Conservation (phyloP, 257 asterid species). For the Solanum ossicruentum region DNA sequence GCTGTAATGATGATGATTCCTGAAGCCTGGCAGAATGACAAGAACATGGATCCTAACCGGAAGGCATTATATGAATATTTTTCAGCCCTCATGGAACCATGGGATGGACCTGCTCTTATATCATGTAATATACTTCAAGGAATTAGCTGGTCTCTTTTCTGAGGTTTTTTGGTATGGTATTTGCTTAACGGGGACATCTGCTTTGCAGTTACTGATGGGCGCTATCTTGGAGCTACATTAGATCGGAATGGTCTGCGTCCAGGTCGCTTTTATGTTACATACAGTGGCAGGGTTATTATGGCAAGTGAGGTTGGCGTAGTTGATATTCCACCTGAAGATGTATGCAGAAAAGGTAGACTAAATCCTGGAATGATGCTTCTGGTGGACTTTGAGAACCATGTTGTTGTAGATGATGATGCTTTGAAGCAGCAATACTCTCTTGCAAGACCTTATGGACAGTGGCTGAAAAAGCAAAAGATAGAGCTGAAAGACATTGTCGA, state of each 20-base stretch:
- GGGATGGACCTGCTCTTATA: conserved; percentile 99
- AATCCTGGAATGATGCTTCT: conserved; percentile 99
- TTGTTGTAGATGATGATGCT: conserved; percentile 96
- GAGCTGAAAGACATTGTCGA: conserved; percentile 77
- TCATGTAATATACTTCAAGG: conserved; percentile 40
- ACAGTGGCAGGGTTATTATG: conserved; percentile 96
- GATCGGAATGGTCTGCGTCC: conserved; percentile 98
- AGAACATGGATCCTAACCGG: conserved; percentile 85
- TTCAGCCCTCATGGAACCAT: conserved; percentile 95
- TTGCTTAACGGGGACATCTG: background rate
- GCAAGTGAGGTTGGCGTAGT: conserved; percentile 99
- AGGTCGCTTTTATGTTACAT: conserved; percentile 91
- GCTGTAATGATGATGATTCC: conserved; percentile 99
- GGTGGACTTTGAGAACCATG: conserved; percentile 96
- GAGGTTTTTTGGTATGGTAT: background rate
- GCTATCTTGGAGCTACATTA: conserved; percentile 96
- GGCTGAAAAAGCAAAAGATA: conserved; percentile 81
- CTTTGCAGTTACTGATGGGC: conserved; percentile 95
- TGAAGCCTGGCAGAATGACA: conserved; percentile 99
- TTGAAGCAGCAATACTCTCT: conserved; percentile 92
- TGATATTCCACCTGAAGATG: conserved; percentile 96
- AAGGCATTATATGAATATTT: conserved; percentile 83
- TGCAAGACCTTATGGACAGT: conserved; percentile 84
- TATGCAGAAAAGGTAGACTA: conserved; percentile 89
- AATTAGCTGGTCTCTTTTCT: background rate